A percentile compares a stretch with the other conserved stretches of the same genome.
These are phyloP conservation scores for Hypomyces rosellus DNA, from an alignment of 2,329 filamentous ascomycete species.

Conservation along the genomic window DNA sequence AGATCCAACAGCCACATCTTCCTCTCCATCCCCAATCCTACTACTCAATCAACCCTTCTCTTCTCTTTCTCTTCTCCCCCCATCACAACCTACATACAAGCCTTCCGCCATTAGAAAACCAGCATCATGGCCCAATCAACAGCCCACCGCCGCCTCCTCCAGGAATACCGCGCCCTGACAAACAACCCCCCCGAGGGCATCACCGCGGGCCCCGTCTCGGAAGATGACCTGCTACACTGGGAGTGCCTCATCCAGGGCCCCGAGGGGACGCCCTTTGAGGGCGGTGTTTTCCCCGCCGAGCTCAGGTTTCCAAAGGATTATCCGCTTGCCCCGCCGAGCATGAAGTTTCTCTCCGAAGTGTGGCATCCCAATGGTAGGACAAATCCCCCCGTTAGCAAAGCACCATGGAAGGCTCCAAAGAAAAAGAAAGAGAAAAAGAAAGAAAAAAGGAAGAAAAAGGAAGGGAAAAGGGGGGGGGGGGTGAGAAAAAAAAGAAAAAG, in stretches of 20 bases:
- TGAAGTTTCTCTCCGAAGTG: conserved; percentile 90
- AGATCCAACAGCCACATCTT: neutral
- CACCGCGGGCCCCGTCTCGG: conserved; percentile 83
- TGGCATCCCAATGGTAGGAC: conserved; percentile 96
- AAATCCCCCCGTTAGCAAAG: neutral
- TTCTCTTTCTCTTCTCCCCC: neutral
- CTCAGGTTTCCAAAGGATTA: conserved; percentile 95
- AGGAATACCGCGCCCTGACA: conserved; percentile 91
- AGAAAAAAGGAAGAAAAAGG: too few species aligned
- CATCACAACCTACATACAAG: neutral
- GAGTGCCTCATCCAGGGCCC: conserved; percentile 94
- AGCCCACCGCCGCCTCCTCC: conserved; percentile 75
- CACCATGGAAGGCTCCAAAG: neutral
- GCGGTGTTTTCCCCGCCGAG: conserved; percentile 90
- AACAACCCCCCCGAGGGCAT: conserved; percentile 97
- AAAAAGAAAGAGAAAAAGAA: too few species aligned
- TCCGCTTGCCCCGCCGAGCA: conserved; percentile 88
- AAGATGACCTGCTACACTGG: conserved; percentile 95
- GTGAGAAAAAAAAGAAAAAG: too few species aligned
- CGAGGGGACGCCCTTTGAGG: conserved; percentile 92
- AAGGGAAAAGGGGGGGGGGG: too few species aligned
- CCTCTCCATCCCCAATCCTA: neutral
- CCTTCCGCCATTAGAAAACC: neutral
- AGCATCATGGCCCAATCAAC: conserved; percentile 51
- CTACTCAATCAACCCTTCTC: neutral